phyloP scores from a whole-genome alignment of 169 alveolate species.

The Cryptosporidium andersoni region DNA sequence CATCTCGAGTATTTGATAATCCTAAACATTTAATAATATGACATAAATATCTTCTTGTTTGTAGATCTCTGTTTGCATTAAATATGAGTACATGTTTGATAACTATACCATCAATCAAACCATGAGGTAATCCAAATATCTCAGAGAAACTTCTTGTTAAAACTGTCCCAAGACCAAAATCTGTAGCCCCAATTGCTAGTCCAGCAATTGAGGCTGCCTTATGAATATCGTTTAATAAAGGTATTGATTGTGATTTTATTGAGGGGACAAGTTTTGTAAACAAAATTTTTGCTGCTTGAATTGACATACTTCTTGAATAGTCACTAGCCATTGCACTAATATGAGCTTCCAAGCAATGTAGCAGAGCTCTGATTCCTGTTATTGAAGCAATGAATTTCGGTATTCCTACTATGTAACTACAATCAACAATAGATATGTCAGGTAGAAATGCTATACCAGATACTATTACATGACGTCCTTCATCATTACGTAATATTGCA shows the following conservation, averaged over 20 bases:
- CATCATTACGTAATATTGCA: slow-evolving; percentile 64
- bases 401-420: slow-evolving; percentile 26
- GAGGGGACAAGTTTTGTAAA: neutral
- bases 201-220: slow-evolving; percentile 62
- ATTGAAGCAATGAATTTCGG: slow-evolving; percentile 58
- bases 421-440: slow-evolving; percentile 49
- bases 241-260: neutral
- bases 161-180: slow-evolving; percentile 51
- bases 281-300: slow-evolving; percentile 12
- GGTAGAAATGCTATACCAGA: slow-evolving; percentile 70
- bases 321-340: slow-evolving; percentile 24
- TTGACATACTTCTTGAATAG: slow-evolving; percentile 45
- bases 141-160: slow-evolving; percentile 65
- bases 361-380: slow-evolving; percentile 56
- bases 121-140: slow-evolving; percentile 61
- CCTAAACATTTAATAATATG: slow-evolving; percentile 21
- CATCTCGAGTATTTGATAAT: neutral
- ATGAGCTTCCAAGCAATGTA: slow-evolving; percentile 58
- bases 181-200: slow-evolving; percentile 62
- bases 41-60: neutral
- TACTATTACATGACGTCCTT: slow-evolving; percentile 48
- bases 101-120: slow-evolving; percentile 48
- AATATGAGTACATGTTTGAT: slow-evolving; percentile 32
- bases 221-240: slow-evolving; percentile 30
- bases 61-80: neutral